Percentiles rank a stretch among this genome's conserved stretches.
These are phyloP conservation scores for Boehmeria nivea DNA, from an alignment of 306 rosid genomes.

Conservation along the genomic window DNA sequence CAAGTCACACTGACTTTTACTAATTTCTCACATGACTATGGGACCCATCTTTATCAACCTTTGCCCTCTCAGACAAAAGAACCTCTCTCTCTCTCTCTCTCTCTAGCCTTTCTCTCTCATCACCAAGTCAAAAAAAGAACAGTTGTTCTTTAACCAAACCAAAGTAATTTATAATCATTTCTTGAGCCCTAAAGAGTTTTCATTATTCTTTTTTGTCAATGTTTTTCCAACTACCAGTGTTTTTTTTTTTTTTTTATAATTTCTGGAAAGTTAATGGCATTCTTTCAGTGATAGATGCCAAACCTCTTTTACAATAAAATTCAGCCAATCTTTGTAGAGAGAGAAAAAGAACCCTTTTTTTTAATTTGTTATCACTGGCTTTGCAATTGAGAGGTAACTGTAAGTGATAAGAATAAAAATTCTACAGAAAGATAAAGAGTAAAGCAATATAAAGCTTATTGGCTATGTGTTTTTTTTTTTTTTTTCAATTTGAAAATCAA, in stretches of 20 bases:
- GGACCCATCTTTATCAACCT: slow-evolving; percentile 32
- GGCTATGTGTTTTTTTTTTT: too few relatives aligned
- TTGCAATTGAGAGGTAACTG: not conserved
- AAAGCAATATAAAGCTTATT: not conserved
- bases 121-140: slow-evolving; percentile 10
- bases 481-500: slow-evolving; percentile 10
- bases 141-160: slow-evolving; percentile 36
- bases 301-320: too few relatives aligned
- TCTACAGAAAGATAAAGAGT: not conserved
- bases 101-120: slow-evolving; percentile 16
- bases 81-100: slow-evolving; percentile 17
- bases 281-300: too few relatives aligned
- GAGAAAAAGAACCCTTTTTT: not conserved
- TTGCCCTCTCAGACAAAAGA: slow-evolving; percentile 11
- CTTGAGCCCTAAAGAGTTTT: slow-evolving; percentile 43
- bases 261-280: slow-evolving; percentile 14
- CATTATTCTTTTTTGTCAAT: slow-evolving; percentile 22
- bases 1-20: slow-evolving; percentile 30
- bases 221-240: slow-evolving; percentile 19
- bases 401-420: not conserved
- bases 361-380: not conserved
- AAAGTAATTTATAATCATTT: slow-evolving; percentile 24
- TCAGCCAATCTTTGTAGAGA: too few relatives aligned
- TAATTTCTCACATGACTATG: slow-evolving; percentile 45
- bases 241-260: too few relatives aligned